A percentile compares a stretch with the other conserved stretches of the same genome.
These are phyloP conservation scores for Cavenderia fasciculata DNA, from an alignment of 78 protist species.

Conservation along the genomic window DNA sequence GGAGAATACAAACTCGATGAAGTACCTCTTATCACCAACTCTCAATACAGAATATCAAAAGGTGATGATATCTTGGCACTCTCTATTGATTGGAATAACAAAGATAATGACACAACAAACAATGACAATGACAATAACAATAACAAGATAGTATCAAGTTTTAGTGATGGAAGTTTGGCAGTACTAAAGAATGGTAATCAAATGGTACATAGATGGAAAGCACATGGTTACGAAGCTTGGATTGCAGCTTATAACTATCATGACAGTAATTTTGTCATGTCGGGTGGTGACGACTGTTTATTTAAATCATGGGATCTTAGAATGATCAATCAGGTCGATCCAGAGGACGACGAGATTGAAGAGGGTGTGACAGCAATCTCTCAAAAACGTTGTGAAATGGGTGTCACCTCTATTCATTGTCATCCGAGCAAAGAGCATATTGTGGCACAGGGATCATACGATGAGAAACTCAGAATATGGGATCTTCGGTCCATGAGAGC, in stretches of 20 bases:
- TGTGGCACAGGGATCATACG: constrained; percentile 82
- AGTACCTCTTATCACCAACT: background rate
- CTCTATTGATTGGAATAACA: constrained; percentile 79
- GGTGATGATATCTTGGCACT: constrained; percentile 41
- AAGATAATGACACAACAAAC: background rate
- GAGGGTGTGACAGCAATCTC: background rate
- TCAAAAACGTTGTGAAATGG: constrained; percentile 47
- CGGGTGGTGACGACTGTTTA: constrained; percentile 85
- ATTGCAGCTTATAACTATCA: constrained; percentile 81
- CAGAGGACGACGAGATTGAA: background rate
- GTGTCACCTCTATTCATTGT: constrained; percentile 80
- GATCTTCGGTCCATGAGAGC: constrained; percentile 41
- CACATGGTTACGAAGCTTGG: constrained; percentile 87
- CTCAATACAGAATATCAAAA: background rate
- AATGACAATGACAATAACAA: constrained; percentile 35
- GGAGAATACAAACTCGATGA: background rate
- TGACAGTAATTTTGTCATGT: constrained; percentile 15
- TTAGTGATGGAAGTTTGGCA: constrained; percentile 53
- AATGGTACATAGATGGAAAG: constrained; percentile 39
- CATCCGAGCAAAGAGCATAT: constrained; percentile 55
- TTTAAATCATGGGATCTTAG: constrained; percentile 80
- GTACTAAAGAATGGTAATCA: background rate
- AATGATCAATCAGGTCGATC: background rate
- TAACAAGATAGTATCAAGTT: constrained; percentile 1
- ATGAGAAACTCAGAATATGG: constrained; percentile 77